Base-by-base conservation (phyloP, 208 protist genomes). In the Herpetomonas tarakana region DNA sequence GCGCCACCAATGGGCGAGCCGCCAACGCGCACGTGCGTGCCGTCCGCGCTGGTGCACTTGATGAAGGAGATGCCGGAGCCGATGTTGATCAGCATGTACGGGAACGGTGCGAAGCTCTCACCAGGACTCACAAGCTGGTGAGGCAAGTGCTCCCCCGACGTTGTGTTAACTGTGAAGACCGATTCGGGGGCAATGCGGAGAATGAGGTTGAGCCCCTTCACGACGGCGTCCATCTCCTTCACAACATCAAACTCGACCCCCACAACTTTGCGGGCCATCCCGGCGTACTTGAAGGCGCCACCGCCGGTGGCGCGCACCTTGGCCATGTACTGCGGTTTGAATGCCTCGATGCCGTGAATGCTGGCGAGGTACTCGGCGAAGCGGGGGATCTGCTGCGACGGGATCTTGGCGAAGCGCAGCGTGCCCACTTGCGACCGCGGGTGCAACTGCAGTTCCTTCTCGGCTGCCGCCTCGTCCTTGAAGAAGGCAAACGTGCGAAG, bases 61-160 rank as follows among this genome's bases (percentile, higher is more conserved):
- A 99, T 90, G 46, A 99, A 98, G 38, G 89, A 97, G 50, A 99
- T 98, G 27, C 98, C 98, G 6, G 91, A 97, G 26, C 98, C 98
- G 47, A 99, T 98, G 82, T 98, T 98, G 52, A 98, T 94, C 35
- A 99, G 74, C 18, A 99, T 62, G 68, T 98, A 99, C 1, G 98
- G 98, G 59, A 89, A 99, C 0, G 86, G 86, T 1, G 74, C 69
- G 28, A 88, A 76, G 29, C 41, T 52, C 0, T 71, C 67, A n/a
- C 66, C 74, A 18, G 45, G 45, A 61, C 71, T 79, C 22, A 68
- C 31, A 0, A 96, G 68, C 38, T 77, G 68, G 71, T 93, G 86
- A 6, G 91, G 84, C 21, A 73, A 59, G 47, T 83, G 83, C 22
- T 59, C 58, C 39, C 83, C 86, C 11, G 86, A 88, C 30, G 44